Base-by-base conservation (phyloP, 805 yeast species). In the Cyberlindnera japonica region DNA sequence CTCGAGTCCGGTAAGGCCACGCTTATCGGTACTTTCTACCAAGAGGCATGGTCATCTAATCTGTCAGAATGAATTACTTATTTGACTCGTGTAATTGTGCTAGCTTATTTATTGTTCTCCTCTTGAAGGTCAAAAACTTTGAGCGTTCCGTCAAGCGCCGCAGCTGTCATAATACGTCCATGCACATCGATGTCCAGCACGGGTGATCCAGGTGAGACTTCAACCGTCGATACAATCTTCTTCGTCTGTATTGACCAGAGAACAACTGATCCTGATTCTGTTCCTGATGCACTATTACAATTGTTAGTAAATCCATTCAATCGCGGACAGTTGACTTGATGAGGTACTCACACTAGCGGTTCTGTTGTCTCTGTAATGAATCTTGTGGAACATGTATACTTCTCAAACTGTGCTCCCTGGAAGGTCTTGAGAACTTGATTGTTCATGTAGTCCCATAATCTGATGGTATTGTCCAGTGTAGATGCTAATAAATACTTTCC, bases 381-480 rank as follows among this genome's bases (percentile, higher is more conserved):
- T 12, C 67, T 64, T 2, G 81, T 59, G 8, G 75, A 68, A 49
- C 84, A 69, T 20, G 69, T 66, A 54, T 63, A 81, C 46, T 75
- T 77, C 45, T 72, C 79, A 20, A 51, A 33, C 7, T 38, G 23
- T 1, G 49, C 49, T 1, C 72, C 72, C 32, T 49, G 49, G 52
- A 72, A 83, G 0, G 95, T 86, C 58, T 88, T 86, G 24, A 87
- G 83, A 18, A 87, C 90, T 48, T 73, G 74, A 54, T 87, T 86
- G 49, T 77, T 73, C 75, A 86, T 77, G 61, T 85, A 88, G 61
- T 88, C 93, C 96, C 96, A 90, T 25, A 90, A 57, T 44, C 91
- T 68, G 4, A 89, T 66, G 4, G 72, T 65, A 3, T 96, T 96
- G 59, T 89, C 96, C 41, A 86, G 64, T 13, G 95, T 79, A 16